phyloP scores from a whole-genome alignment of 2,329 filamentous ascomycete species.

The Penicillium janthinellum region DNA sequence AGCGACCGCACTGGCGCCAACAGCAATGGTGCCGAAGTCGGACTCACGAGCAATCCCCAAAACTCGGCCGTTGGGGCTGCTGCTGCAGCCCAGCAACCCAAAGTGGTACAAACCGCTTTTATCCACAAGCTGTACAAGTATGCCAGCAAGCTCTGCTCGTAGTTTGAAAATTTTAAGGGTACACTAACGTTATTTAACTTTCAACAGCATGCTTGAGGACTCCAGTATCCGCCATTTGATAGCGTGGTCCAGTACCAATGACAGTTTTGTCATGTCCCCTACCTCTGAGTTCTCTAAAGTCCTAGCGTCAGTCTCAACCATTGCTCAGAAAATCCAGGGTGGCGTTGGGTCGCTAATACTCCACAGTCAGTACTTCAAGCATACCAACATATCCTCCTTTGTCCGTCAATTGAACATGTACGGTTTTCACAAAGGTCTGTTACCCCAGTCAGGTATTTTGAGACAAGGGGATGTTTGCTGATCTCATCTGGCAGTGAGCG shows the following conservation, averaged over 20 bases:
- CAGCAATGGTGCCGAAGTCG: slow-evolving; percentile 39
- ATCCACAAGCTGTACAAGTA: slow-evolving; percentile 99
- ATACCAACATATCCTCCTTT: slow-evolving; percentile 98
- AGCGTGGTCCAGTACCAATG: slow-evolving; percentile 89
- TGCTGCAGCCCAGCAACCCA: slow-evolving; percentile 77
- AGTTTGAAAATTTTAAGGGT: not conserved
- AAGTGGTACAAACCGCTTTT: slow-evolving; percentile 97
- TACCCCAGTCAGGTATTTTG: not conserved
- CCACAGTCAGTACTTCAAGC: slow-evolving; percentile 89
- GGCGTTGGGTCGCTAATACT: slow-evolving; percentile 26
- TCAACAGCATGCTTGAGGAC: slow-evolving; percentile 88
- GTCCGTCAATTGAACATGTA: slow-evolving; percentile 99
- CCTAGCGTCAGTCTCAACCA: slow-evolving; percentile 70
- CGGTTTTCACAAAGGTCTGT: slow-evolving; percentile 93
- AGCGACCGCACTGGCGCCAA: slow-evolving; percentile 46
- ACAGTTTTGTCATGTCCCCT: slow-evolving; percentile 99
- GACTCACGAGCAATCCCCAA: slow-evolving; percentile 30
- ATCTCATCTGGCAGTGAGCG: slow-evolving; percentile 69
- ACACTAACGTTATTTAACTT: slow-evolving; percentile 21
- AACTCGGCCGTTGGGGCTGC: slow-evolving; percentile 48
- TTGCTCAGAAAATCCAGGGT: slow-evolving; percentile 10
- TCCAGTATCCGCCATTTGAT: slow-evolving; percentile 90
- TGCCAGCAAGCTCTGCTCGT: slow-evolving; percentile 32
- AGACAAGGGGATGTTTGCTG: slow-evolving; percentile 12
- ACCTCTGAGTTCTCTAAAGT: slow-evolving; percentile 98